Base-by-base conservation (phyloP, 164 flowering plant species). In the Brasenia schreberi region DNA sequence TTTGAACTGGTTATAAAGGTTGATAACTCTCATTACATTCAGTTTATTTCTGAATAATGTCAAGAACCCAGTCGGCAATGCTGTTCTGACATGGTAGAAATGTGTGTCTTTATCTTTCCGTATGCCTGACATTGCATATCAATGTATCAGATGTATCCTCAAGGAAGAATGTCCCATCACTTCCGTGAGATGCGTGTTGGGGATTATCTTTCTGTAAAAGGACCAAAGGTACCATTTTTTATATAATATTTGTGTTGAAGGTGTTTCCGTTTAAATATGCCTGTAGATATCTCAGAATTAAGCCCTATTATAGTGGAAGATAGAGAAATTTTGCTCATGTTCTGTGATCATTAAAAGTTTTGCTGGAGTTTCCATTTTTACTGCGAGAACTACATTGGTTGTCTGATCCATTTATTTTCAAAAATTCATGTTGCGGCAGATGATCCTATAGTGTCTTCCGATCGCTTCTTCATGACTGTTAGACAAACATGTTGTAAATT, bases 131-230 rank as follows among this genome's bases (percentile, higher is more conserved):
- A 9, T 49, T 49, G 56, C 56, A 49, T 14, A 49, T 49, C 16
- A 14, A 14, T 49, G 56, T 49, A 9, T 49, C 77, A 94, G 97
- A 94, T 94, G 99, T 94, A 94, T 76, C 94, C 97, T 18, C 99
- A 89, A 88, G 99, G 99, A 80, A 80, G 99, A 71, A 95, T 95
- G 99, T 95, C 99, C n/a, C 99, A 95, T 73, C 97, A 92, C 83
- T 95, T 95, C 71, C 83, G 99, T 7, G 99, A 95, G 81, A 88
- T 95, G 99, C 81, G 80, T 60, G 96, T 81, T 64, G 97, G 97
- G 69, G 97, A 95, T 70, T 81, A 78, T 73, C 68, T 94, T 70
- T 72, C 93, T 70, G 97, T 94, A 16, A 94, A 85, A 78, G 97
- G 99, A 66, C 99, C 99, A 64, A 95, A 95, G 97, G 99, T 89